A percentile compares a stretch with the other conserved stretches of the same genome.
Evolutionary conservation across 768 basidiomycete species (phyloP).

Genomic region (Lactarius quietus): DNA sequence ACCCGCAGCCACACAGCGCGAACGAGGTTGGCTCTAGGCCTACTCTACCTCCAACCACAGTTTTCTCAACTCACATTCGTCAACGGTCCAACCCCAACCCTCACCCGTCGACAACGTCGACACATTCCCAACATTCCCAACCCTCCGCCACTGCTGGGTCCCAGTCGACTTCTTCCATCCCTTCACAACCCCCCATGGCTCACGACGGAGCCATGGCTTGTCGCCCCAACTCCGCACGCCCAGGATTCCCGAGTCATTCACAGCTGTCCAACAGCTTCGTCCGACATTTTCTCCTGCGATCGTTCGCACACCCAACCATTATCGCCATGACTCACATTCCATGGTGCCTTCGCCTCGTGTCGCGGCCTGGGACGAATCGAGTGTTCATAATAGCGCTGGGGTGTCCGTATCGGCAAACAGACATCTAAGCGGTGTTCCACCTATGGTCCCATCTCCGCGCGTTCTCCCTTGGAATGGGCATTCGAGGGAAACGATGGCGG

Average conservation of each 20-base stretch:
- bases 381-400: conserved; percentile 2
- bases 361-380: conserved; percentile 5
- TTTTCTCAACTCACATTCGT: conserved; percentile 23
- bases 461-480: conserved; percentile 14
- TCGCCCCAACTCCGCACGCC: conserved; percentile 27
- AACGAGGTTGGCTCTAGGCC: conserved; percentile 9
- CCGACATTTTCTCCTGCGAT: conserved; percentile 68
- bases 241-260: conserved; percentile 43
- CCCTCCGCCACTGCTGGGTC: background rate
- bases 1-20: background rate
- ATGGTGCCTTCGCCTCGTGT: conserved; percentile 26
- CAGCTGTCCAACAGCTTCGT: conserved; percentile 48
- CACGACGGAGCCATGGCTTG: conserved; percentile 23
- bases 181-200: conserved; percentile 3
- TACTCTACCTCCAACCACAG: conserved; percentile 17
- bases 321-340: conserved; percentile 31
- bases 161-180: background rate
- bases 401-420: conserved; percentile 11
- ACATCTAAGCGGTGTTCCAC: background rate
- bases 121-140: conserved; percentile 13
- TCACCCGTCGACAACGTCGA: conserved; percentile 17
- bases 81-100: conserved; percentile 22
- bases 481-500: conserved; percentile 7
- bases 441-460: conserved; percentile 15
- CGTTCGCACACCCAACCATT: conserved; percentile 66